Percentiles rank a stretch among this genome's conserved stretches.
Evolutionary conservation across 805 yeast genomes (phyloP).

Genomic region (Metschnikowia vanudenii): DNA sequence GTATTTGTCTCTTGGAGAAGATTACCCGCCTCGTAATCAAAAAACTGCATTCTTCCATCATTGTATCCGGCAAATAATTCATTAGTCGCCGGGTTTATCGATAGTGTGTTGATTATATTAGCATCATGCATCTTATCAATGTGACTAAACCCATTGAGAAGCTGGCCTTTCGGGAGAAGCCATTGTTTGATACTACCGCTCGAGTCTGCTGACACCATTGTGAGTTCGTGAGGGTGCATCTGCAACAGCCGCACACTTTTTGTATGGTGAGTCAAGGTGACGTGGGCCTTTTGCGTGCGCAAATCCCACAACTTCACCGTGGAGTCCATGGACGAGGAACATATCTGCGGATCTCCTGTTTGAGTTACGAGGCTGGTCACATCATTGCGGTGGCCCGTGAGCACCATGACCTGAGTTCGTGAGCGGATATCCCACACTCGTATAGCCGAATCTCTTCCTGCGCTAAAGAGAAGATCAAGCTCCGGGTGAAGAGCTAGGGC

Average conservation of each 20-base stretch:
- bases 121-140: slow-evolving; percentile 28
- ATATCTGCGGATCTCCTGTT: slow-evolving; percentile 78
- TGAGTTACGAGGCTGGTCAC: slow-evolving; percentile 68
- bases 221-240: slow-evolving; percentile 64
- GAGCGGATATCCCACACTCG: slow-evolving; percentile 94
- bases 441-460: slow-evolving; percentile 83
- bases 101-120: slow-evolving; percentile 64
- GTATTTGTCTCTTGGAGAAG: slow-evolving; percentile 55
- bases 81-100: slow-evolving; percentile 58
- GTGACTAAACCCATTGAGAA: slow-evolving; percentile 56
- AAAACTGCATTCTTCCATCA: slow-evolving; percentile 73
- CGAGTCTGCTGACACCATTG: slow-evolving; percentile 78
- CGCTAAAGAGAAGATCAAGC: slow-evolving; percentile 77
- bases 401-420: slow-evolving; percentile 65
- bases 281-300: slow-evolving; percentile 67
- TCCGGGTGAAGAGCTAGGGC: slow-evolving; percentile 85
- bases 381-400: slow-evolving; percentile 79
- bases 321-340: slow-evolving; percentile 80
- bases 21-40: slow-evolving; percentile 73
- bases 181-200: slow-evolving; percentile 77
- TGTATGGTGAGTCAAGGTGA: slow-evolving; percentile 80
- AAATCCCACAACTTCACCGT: slow-evolving; percentile 91
- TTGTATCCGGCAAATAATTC: slow-evolving; percentile 81
- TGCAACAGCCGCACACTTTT: slow-evolving; percentile 76
- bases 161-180: slow-evolving; percentile 74